Evolutionary conservation across 129 eudicot genomes (phyloP), one percentile per base, ranked within the genome.

Genomic region (Apium graveolens): DNA sequence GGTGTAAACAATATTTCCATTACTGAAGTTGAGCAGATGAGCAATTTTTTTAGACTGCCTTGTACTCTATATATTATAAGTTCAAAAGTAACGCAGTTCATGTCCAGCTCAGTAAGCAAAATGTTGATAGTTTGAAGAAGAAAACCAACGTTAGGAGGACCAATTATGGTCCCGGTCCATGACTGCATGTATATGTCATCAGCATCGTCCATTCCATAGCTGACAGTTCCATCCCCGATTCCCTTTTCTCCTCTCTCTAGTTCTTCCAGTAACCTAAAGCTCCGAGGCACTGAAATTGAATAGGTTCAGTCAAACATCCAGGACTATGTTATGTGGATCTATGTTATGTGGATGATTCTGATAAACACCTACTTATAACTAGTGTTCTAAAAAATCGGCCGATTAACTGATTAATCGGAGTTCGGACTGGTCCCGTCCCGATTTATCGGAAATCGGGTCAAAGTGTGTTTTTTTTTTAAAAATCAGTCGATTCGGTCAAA

Each of bases 221-320:
- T 92, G 75, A 92, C 97, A 74, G 91, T 89, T 87, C 97, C 97
- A 92, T 92, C 92, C 48, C 97, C 97, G 31, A 92, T 92, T 77
- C 97, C 97, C 71, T 92, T 92, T 80, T 92, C 97, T 53, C 97
- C 97, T 83, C 97, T 86, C 88, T 92, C 96, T 26, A 92, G 95
- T 87, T 92, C 97, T 78, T 92, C 97, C 71, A 92, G 87, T 77
- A 92, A 89, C 79, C 97, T 83, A 77, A 92, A 92, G 86, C 85
- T 92, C 84, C 97, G 88, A 6, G 97, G 97, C 79, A 92, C 97
- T 89, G 86, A 37, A 81, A 80, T 82, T 76, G n/a, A 85, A 74
- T 13, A 81, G 70, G 44, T 35, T n/a, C 44, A 24, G 81, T 82
- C 29, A 78, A 75, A 49, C 24, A 78, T 65, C 66, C 63, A 62